phyloP scores from a whole-genome alignment of 1,284 basidiomycete species.

The Cyathus pygmaeus region DNA sequence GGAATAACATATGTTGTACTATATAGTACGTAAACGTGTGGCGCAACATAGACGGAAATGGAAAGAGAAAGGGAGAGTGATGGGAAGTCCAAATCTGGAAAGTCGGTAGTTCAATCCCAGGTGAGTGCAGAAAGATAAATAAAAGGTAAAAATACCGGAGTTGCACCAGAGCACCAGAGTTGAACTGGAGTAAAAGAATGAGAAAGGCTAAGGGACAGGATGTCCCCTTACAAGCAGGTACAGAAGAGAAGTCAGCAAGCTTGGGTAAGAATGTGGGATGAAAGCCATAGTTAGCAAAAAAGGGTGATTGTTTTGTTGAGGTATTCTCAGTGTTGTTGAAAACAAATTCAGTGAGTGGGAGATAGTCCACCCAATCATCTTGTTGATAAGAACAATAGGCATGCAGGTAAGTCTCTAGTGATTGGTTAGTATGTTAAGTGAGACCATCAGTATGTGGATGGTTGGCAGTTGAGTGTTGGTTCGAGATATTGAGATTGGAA shows the following conservation, averaged over 20 bases:
- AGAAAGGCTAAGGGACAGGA: no score
- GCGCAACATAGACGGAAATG: no score
- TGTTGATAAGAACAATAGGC: constrained; percentile 52
- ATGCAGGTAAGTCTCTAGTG: constrained; percentile 50
- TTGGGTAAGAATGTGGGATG: constrained; percentile 42
- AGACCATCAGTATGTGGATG: constrained; percentile 47
- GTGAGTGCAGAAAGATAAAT: no score
- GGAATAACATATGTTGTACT: no score
- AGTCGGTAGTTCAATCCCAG: no score
- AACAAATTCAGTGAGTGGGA: constrained; percentile 55
- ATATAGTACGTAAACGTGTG: no score
- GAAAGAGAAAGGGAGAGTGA: no score
- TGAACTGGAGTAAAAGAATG: no score
- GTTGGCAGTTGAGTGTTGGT: constrained; percentile 37
- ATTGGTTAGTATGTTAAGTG: constrained; percentile 56
- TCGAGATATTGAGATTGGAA: constrained; percentile 25
- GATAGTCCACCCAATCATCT: constrained; percentile 53
- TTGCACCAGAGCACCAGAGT: no score
- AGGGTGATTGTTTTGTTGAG: constrained; percentile 51
- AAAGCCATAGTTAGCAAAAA: constrained; percentile 41
- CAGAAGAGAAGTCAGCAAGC: constrained; percentile 23
- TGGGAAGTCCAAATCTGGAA: no score
- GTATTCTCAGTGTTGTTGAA: constrained; percentile 53
- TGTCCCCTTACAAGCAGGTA: no score
- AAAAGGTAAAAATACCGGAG: no score